Percentiles rank a stretch among this genome's conserved stretches.
phyloP scores from a whole-genome alignment of 441 rosid species.

The Lagerstroemia fauriei region DNA sequence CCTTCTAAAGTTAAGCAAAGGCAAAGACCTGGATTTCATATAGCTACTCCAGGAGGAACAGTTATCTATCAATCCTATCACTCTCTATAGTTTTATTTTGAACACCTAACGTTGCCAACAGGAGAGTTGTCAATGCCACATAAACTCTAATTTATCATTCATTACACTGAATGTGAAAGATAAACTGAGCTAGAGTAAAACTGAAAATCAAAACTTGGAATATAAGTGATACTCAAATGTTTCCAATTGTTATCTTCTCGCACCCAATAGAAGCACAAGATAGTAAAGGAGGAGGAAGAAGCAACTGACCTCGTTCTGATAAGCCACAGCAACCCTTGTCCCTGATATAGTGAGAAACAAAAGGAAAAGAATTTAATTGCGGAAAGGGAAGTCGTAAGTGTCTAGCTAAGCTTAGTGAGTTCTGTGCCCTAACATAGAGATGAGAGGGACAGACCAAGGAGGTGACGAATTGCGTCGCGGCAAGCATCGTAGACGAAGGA shows the following conservation, averaged over 20 bases:
- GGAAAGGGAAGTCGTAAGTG: not conserved
- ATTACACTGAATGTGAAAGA: not conserved
- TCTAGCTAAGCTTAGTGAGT: not conserved
- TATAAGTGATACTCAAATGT: not conserved
- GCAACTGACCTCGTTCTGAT: slow-evolving; percentile 73
- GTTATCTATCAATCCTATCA: not conserved
- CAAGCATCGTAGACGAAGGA: slow-evolving; percentile 84
- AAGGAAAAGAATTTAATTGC: too few relatives aligned
- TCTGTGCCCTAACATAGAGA: not conserved
- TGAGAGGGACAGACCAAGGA: slow-evolving; percentile 50
- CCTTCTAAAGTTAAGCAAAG: too few relatives aligned
- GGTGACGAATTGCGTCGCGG: slow-evolving; percentile 85
- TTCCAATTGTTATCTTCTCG: too few relatives aligned
- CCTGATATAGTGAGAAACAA: slow-evolving; percentile 35
- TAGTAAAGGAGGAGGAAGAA: not conserved
- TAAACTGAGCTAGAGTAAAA: not conserved
- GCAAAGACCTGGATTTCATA: not conserved
- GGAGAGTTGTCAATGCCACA: not conserved
- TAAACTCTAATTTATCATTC: not conserved
- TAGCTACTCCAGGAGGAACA: not conserved
- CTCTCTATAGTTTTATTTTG: not conserved
- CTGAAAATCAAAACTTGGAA: not conserved
- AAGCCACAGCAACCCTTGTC: slow-evolving; percentile 78
- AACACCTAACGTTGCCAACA: not conserved
- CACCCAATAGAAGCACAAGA: not conserved